Percentiles rank a stretch among this genome's conserved stretches.
Evolutionary conservation across 257 asterid genomes (phyloP).

Genomic region (Galeopsis tetrahit): DNA sequence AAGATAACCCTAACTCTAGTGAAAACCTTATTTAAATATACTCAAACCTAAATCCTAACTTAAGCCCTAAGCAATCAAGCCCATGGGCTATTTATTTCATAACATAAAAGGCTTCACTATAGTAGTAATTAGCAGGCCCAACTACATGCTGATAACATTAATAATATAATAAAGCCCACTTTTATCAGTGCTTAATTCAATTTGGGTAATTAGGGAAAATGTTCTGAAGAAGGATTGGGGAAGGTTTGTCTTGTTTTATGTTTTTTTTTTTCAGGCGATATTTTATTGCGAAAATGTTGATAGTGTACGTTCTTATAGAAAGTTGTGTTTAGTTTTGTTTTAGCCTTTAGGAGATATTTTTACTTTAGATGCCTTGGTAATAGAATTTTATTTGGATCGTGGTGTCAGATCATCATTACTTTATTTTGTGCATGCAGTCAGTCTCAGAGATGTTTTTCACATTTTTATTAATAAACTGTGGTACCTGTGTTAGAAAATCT

Average conservation of each 20-base stretch:
- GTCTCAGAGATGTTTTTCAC: not conserved
- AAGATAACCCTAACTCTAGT: too few species aligned
- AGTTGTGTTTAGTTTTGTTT: not conserved
- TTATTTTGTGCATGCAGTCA: too few species aligned
- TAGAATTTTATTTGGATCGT: not conserved
- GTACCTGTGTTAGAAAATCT: constrained; percentile 2
- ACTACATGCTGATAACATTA: too few species aligned
- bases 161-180: too few species aligned
- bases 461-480: not conserved
- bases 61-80: too few species aligned
- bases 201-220: not conserved
- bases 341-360: not conserved
- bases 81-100: too few species aligned
- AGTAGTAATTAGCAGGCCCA: too few species aligned
- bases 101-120: too few species aligned
- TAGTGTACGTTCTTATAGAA: not conserved
- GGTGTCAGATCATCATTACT: not conserved
- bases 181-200: not conserved
- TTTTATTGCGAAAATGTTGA: not conserved
- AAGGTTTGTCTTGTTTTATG: not conserved
- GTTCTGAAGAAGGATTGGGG: not conserved
- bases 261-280: not conserved
- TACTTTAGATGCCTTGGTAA: not conserved
- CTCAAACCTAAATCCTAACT: too few species aligned
- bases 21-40: too few species aligned